Evolutionary conservation across 495 filamentous ascomycete genomes (phyloP).

Genomic region (Bacidia rubella): DNA sequence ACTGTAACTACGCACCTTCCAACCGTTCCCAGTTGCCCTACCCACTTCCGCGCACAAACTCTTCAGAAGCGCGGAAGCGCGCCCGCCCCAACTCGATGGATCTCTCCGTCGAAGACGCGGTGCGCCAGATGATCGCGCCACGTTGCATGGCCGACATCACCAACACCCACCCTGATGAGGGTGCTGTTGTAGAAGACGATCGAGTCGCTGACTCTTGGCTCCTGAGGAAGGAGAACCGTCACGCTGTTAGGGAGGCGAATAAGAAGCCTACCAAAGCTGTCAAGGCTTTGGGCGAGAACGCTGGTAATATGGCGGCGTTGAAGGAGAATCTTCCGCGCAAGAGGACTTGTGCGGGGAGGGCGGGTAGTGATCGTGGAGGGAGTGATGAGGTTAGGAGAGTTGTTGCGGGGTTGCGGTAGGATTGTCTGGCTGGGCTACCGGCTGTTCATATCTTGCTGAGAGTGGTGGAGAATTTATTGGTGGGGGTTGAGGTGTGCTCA

Average conservation of each 20-base stretch:
- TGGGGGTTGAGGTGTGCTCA: background rate
- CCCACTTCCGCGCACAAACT: constrained; percentile 16
- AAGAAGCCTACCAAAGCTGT: constrained; percentile 1
- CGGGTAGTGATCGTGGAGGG: constrained; percentile 12
- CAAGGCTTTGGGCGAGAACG: constrained; percentile 1
- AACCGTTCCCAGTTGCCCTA: constrained; percentile 33
- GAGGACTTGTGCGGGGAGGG: constrained; percentile 12
- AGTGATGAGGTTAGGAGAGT: constrained; percentile 13
- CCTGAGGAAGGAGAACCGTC: constrained; percentile 14
- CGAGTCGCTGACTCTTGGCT: constrained; percentile 30
- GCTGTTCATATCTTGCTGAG: background rate
- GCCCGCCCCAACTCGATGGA: constrained; percentile 58
- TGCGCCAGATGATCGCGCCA: constrained; percentile 42
- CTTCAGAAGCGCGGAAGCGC: constrained; percentile 40
- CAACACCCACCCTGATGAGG: constrained; percentile 18
- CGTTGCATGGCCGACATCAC: constrained; percentile 13
- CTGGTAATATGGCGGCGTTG: background rate
- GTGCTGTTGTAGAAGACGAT: constrained; percentile 28
- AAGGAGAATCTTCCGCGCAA: constrained; percentile 12
- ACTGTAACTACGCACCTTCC: constrained; percentile 32
- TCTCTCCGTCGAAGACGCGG: constrained; percentile 53
- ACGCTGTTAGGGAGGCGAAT: constrained; percentile 1
- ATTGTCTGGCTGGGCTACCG: background rate
- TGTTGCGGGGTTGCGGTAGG: background rate
- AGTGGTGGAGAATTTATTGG: background rate